Conservation (phyloP, 345 rosid species). For the Citrus maxima region DNA sequence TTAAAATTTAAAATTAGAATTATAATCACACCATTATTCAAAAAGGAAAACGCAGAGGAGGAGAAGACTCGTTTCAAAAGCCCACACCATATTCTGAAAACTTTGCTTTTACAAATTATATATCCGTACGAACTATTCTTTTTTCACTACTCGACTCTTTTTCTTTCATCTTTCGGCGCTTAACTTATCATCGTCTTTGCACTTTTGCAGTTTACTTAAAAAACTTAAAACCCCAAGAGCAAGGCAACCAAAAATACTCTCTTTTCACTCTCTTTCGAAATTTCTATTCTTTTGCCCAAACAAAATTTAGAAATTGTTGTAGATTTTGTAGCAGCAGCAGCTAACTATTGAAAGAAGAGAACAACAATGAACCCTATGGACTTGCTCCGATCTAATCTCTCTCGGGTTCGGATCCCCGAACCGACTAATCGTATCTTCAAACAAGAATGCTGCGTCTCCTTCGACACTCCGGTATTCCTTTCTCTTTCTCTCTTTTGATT, state of each 20-base stretch:
- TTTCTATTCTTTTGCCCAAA: not conserved
- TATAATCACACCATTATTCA: too few relatives aligned
- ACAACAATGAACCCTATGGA: constrained; percentile 56
- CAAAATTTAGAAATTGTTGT: not conserved
- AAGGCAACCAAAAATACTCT: not conserved
- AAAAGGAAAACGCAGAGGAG: too few relatives aligned
- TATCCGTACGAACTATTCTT: too few relatives aligned
- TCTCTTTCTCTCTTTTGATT: not conserved
- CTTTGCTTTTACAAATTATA: not conserved
- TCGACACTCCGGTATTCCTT: constrained; percentile 73
- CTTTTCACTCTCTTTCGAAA: not conserved
- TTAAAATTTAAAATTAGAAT: too few relatives aligned
- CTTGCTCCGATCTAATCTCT: constrained; percentile 84
- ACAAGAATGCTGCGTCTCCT: constrained; percentile 94
- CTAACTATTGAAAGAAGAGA: not conserved
- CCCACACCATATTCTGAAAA: too few relatives aligned
- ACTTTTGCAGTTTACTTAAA: not conserved
- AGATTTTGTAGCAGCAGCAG: not conserved
- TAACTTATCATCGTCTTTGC: not conserved
- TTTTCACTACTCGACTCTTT: not conserved
- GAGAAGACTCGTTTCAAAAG: too few relatives aligned
- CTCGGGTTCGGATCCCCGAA: constrained; percentile 98
- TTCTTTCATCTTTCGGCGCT: constrained; percentile 1
- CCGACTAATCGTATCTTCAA: constrained; percentile 97
- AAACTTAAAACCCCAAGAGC: not conserved